Evolutionary conservation across 257 asterid species (phyloP), one percentile per base, ranked within the genome.

Genomic region (Hygrophila difformis): DNA sequence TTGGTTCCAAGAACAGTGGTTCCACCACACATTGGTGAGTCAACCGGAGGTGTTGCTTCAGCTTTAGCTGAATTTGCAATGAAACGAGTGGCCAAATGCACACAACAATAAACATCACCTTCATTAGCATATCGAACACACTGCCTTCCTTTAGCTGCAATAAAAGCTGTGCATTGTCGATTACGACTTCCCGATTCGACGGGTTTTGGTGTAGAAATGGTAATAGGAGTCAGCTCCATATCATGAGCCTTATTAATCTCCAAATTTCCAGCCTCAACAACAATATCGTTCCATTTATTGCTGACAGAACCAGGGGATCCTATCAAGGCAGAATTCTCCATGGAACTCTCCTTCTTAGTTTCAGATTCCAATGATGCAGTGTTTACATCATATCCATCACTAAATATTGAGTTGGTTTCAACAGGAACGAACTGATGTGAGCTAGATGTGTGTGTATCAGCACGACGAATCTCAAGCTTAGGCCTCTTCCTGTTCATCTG

Each of bases 401-500:
- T 74, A 66, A 61, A 54, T 19, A 60, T 48, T 18, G 78, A 64
- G 65, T 73, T 76, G 48, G 67, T 67, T 62, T 71, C 87, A 47
- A 68, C 57, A 50, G 77, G 61, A 49, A 59, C 65, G 28, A 79
- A 61, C 33, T 65, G 87, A 59, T 76, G 76, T 34, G 85, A 69
- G 64, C 62, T 71, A 13, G 76, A 69, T 2, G 60, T 60, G 64
- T 85, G 87, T 23, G 79, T 56, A 65, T 91, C 99, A 55, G 97
- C 94, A 35, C 99, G 99, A 47, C 99, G 95, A 67, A 86, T 74
- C 81, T 86, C 99, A 53, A 91, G 94, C 78, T 91, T 91, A 38
- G 94, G 75, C 76, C 99, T 76, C 70, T 91, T 91, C 53, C 81
- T 69, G 73, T 82, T 72, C 38, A 48, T 55, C 69, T 82, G 96